These are phyloP conservation scores for Gelatoporia subvermispora DNA, from an alignment of 768 basidiomycete species.

Conservation along the genomic window DNA sequence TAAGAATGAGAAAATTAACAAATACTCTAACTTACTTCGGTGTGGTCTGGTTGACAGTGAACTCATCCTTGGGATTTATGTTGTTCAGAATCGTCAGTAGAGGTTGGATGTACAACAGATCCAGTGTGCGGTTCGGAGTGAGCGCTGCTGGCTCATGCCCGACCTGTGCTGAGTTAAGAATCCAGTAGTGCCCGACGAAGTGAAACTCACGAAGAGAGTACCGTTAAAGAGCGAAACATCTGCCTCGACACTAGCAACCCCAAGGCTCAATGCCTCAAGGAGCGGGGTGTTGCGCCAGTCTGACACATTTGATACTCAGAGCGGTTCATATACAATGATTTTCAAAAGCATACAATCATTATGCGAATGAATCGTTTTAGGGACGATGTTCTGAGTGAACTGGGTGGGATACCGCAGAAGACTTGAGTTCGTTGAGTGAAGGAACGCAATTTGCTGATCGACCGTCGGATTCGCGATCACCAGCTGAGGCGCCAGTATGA, in stretches of 20 bases:
- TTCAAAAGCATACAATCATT: constrained; percentile 42
- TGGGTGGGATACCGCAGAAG: constrained; percentile 41
- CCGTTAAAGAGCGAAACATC: constrained; percentile 45
- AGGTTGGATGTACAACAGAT: constrained; percentile 45
- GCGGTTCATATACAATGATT: no score
- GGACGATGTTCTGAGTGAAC: constrained; percentile 43
- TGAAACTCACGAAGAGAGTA: constrained; percentile 36
- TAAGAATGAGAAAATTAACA: no score
- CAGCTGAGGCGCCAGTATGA: not conserved
- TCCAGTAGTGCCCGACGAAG: not conserved
- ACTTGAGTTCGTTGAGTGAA: constrained; percentile 29
- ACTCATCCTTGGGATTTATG: constrained; percentile 38
- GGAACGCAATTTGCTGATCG: constrained; percentile 12
- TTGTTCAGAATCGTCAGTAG: constrained; percentile 35
- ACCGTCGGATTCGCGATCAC: constrained; percentile 16
- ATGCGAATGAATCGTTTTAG: constrained; percentile 48
- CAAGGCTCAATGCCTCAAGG: constrained; percentile 42
- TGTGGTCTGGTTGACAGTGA: constrained; percentile 35
- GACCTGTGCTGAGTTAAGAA: constrained; percentile 29
- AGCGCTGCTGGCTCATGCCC: constrained; percentile 43
- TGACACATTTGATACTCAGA: constrained; percentile 9
- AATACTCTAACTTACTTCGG: constrained; percentile 43
- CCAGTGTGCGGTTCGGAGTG: constrained; percentile 38
- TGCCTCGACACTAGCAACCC: constrained; percentile 49
- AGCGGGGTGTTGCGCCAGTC: constrained; percentile 52